Conservation (phyloP, 2,329 filamentous ascomycete genomes). For the Colletotrichum sp. region DNA sequence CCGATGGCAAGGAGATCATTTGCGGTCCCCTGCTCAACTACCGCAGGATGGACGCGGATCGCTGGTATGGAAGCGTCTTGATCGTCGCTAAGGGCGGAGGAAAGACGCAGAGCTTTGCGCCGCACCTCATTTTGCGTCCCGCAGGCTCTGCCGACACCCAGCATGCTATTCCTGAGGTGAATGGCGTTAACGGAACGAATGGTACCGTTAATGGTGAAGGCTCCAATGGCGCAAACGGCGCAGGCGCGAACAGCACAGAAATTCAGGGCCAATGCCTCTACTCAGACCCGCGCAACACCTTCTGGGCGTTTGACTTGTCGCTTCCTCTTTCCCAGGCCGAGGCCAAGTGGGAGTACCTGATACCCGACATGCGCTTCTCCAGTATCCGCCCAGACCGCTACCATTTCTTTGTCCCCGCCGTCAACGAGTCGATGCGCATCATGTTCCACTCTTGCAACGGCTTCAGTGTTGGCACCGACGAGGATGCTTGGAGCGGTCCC, state of each 20-base stretch:
- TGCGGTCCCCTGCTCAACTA: constrained; percentile 82
- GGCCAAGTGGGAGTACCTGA: constrained; percentile 78
- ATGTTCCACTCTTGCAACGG: constrained; percentile 99
- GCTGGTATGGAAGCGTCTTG: constrained; percentile 86
- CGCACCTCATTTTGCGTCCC: constrained; percentile 62
- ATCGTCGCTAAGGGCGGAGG: constrained; percentile 79
- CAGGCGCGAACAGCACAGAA: constrained; percentile 3
- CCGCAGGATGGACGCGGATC: constrained; percentile 69
- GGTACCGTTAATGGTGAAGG: constrained; percentile 32
- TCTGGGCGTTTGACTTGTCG: constrained; percentile 89
- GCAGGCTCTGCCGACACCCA: constrained; percentile 33
- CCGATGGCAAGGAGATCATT: constrained; percentile 64
- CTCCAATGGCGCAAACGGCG: constrained; percentile 29
- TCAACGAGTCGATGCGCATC: constrained; percentile 89
- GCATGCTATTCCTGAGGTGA: constrained; percentile 23
- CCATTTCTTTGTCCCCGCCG: constrained; percentile 84
- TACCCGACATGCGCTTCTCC: constrained; percentile 69
- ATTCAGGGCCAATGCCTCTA: constrained; percentile 65
- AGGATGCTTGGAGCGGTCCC: constrained; percentile 86
- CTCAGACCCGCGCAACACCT: constrained; percentile 75
- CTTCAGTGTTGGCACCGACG: constrained; percentile 87
- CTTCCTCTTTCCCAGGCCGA: constrained; percentile 76
- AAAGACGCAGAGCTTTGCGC: constrained; percentile 58
- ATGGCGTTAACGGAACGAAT: constrained; percentile 31
- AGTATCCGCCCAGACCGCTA: constrained; percentile 64